Percentiles rank a stretch among this genome's conserved stretches.
These are phyloP conservation scores for Hypomontagnella monticulosa DNA, from an alignment of 495 filamentous ascomycete species.

Conservation along the genomic window DNA sequence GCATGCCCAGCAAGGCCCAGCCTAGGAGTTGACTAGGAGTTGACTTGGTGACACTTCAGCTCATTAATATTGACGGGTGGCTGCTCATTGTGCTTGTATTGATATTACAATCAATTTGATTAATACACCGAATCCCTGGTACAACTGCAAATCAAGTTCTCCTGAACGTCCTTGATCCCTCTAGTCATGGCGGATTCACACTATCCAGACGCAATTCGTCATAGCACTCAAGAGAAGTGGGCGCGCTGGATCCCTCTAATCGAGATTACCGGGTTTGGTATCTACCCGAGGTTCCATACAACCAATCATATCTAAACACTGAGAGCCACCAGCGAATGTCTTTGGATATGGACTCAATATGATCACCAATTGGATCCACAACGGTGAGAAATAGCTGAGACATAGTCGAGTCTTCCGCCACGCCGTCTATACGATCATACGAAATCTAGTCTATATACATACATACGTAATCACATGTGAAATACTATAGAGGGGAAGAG, in stretches of 20 bases:
- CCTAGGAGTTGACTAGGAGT: too few relatives aligned
- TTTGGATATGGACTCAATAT: background rate
- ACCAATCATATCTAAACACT: conserved; percentile 16
- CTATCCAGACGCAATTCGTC: conserved; percentile 4
- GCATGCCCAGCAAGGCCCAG: too few relatives aligned
- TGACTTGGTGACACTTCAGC: background rate
- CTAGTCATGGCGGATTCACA: background rate
- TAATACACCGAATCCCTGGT: conserved; percentile 23
- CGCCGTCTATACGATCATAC: background rate
- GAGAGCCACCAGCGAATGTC: background rate
- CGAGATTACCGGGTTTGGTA: conserved; percentile 11
- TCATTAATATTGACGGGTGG: conserved; percentile 27
- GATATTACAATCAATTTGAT: conserved; percentile 31
- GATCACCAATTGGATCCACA: conserved; percentile 12
- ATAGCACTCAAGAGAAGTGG: conserved; percentile 16
- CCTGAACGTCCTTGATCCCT: background rate
- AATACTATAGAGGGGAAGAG: too few relatives aligned
- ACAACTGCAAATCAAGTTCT: conserved; percentile 27
- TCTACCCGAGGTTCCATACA: conserved; percentile 22
- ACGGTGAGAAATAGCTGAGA: background rate
- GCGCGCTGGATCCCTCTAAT: conserved; percentile 3
- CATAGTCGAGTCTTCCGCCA: background rate
- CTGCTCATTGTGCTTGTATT: conserved; percentile 14
- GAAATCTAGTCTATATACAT: background rate
- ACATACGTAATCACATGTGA: background rate